These are phyloP conservation scores for Sordaria brevicollis DNA, from an alignment of 495 filamentous ascomycete species.

Conservation along the genomic window DNA sequence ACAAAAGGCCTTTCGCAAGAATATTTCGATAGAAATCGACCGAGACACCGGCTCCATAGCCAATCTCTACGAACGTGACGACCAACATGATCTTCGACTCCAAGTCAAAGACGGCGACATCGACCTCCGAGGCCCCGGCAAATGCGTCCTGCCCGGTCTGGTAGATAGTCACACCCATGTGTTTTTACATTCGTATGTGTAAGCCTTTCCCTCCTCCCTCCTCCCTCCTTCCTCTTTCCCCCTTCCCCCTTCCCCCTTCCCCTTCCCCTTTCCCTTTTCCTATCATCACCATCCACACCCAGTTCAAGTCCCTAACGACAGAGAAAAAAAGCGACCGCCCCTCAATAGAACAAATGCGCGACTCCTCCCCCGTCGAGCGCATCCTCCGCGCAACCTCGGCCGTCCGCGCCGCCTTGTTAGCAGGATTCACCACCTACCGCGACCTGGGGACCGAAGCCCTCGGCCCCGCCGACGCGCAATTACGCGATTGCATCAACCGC, in stretches of 20 bases:
- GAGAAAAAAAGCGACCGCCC: slow-evolving; percentile 19
- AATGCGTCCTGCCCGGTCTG: slow-evolving; percentile 38
- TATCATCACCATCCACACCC: no score
- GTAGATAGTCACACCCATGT: slow-evolving; percentile 46
- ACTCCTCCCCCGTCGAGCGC: slow-evolving; percentile 38
- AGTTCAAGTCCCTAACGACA: not conserved
- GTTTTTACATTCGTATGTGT: slow-evolving; percentile 39
- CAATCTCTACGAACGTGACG: slow-evolving; percentile 20
- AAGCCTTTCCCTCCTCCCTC: not conserved
- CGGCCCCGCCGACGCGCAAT: slow-evolving; percentile 30
- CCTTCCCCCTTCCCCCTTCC: not conserved
- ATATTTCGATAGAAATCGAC: slow-evolving; percentile 32
- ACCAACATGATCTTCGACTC: not conserved
- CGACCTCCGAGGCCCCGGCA: slow-evolving; percentile 30
- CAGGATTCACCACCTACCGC: slow-evolving; percentile 45
- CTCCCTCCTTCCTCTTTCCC: not conserved
- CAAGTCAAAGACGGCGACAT: slow-evolving; percentile 13
- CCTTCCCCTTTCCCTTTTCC: not conserved
- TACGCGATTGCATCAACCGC: slow-evolving; percentile 38
- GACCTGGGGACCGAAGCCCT: slow-evolving; percentile 44
- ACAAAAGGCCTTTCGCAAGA: slow-evolving; percentile 30
- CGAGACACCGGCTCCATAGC: slow-evolving; percentile 32
- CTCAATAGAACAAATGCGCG: slow-evolving; percentile 37
- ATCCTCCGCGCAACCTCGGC: slow-evolving; percentile 42
- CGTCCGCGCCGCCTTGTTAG: slow-evolving; percentile 36